Base-by-base conservation (phyloP, 2,329 filamentous ascomycete species). In the Cryoendolithus antarcticus region DNA sequence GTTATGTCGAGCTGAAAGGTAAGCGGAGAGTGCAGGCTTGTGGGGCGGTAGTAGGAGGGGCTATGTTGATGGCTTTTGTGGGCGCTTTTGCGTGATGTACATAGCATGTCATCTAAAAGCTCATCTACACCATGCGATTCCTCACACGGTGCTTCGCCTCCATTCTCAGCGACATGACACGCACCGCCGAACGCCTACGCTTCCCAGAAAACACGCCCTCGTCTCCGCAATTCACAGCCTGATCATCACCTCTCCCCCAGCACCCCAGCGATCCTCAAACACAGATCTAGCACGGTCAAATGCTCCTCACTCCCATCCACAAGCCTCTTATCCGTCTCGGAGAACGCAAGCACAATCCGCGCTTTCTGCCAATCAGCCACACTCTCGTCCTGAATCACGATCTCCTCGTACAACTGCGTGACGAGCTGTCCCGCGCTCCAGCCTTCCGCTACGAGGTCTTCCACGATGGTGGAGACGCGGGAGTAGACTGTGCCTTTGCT, bases 251-350 rank as follows among this genome's bases (percentile, higher is more conserved):
- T 37, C 34, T 39, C 27, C 12, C 40, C 39, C 15, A 50, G 42
- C 24, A 48, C 45, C 0, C 52, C 51, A 6, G 56, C 52, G 28
- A 94, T 82, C 54, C 84, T 78, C 55, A 96, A 69, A 5, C 82
- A 72, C 48, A 96, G 58, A 60, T 98, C 89, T 24, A 98, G 66
- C 43, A 96, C 82, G 1, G 84, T 86, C 15, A 98, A 67, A 59
- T 98, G 89, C 64, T 98, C 91, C 56, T 98, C 91, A 2, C 88
- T 82, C 6, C 91, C 91, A 60, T 99, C 93, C 4, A 94, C 82
- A 34, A 98, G 64, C 48, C 91, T 74, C 70, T 96, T 96, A 58
- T 99, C 91, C 21, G 89, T 72, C 60, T 96, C 88, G 1, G 88
- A 95, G 56, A 98, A 98, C 3, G 89, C 70, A 45, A 84, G 70